Evolutionary conservation across 2,329 filamentous ascomycete genomes (phyloP).

Genomic region (Aspergillus sp.): DNA sequence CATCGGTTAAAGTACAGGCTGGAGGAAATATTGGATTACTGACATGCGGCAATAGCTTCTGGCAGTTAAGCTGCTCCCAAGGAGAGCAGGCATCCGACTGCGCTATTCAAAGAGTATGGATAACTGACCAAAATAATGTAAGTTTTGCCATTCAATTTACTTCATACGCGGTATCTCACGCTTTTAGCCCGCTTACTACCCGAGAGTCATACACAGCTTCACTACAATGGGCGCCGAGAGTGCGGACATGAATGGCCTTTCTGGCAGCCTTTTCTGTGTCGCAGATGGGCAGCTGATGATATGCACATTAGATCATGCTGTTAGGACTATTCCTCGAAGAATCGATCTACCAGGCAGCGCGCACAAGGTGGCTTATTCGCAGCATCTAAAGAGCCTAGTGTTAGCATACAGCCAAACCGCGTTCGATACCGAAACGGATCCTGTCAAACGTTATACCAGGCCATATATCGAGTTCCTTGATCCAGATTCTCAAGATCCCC

Average conservation of each 20-base stretch:
- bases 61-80: slow-evolving; percentile 33
- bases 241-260: slow-evolving; percentile 27
- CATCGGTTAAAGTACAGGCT: slow-evolving; percentile 36
- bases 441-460: slow-evolving; percentile 32
- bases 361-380: slow-evolving; percentile 46
- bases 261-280: slow-evolving; percentile 49
- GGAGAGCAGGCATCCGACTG: slow-evolving; percentile 26
- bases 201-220: slow-evolving; percentile 35
- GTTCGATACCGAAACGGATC: slow-evolving; percentile 25
- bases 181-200: slow-evolving; percentile 38
- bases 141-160: slow-evolving; percentile 14
- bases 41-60: slow-evolving; percentile 39
- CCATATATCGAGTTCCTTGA: slow-evolving; percentile 42
- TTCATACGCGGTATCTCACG: slow-evolving; percentile 14
- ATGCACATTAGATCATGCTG: slow-evolving; percentile 45
- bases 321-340: slow-evolving; percentile 42
- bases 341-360: slow-evolving; percentile 43
- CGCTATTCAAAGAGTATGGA: slow-evolving; percentile 37
- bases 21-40: slow-evolving; percentile 31
- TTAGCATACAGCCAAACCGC: slow-evolving; percentile 44
- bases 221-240: slow-evolving; percentile 32
- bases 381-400: slow-evolving; percentile 48
- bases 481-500: slow-evolving; percentile 31
- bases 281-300: slow-evolving; percentile 49
- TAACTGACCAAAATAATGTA: slow-evolving; percentile 45